A percentile compares a stretch with the other conserved stretches of the same genome.
These are phyloP conservation scores for Leptographium radiaticola DNA, from an alignment of 2,329 filamentous ascomycete genomes.

Conservation along the genomic window DNA sequence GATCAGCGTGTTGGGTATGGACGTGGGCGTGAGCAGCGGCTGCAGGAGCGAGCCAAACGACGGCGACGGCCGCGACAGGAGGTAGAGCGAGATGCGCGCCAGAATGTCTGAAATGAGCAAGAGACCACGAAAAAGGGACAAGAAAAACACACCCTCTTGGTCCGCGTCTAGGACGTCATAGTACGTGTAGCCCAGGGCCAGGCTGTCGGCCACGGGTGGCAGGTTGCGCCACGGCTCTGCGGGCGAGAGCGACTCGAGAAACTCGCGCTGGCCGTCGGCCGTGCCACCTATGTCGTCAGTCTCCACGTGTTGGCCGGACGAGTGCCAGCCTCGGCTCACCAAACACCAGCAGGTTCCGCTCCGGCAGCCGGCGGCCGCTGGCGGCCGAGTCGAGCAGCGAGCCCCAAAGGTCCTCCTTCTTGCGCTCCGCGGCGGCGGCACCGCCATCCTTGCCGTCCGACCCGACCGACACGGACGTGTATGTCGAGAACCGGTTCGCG, in stretches of 20 bases:
- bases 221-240: slow-evolving; percentile 40
- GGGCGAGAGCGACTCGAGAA: slow-evolving; percentile 49
- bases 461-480: slow-evolving; percentile 40
- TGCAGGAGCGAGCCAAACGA: slow-evolving; percentile 72
- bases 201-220: slow-evolving; percentile 79
- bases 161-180: slow-evolving; percentile 89
- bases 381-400: slow-evolving; percentile 85
- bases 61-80: slow-evolving; percentile 72
- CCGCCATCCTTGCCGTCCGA: slow-evolving; percentile 36
- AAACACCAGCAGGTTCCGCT: slow-evolving; percentile 81
- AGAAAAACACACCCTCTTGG: slow-evolving; percentile 62
- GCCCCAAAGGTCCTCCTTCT: slow-evolving; percentile 86
- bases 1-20: slow-evolving; percentile 75
- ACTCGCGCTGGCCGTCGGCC: slow-evolving; percentile 71
- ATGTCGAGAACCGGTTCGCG: slow-evolving; percentile 44
- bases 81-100: slow-evolving; percentile 77
- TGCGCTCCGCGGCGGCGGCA: slow-evolving; percentile 32
- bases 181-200: slow-evolving; percentile 88
- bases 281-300: slow-evolving; percentile 48
- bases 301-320: slow-evolving; percentile 11
- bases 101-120: slow-evolving; percentile 52
- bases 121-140: not conserved
- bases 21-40: slow-evolving; percentile 71
- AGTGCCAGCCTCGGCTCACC: slow-evolving; percentile 35
- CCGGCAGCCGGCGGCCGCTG: slow-evolving; percentile 76